phyloP scores from a whole-genome alignment of 116 monocot genomes.

The Thalassia testudinum region DNA sequence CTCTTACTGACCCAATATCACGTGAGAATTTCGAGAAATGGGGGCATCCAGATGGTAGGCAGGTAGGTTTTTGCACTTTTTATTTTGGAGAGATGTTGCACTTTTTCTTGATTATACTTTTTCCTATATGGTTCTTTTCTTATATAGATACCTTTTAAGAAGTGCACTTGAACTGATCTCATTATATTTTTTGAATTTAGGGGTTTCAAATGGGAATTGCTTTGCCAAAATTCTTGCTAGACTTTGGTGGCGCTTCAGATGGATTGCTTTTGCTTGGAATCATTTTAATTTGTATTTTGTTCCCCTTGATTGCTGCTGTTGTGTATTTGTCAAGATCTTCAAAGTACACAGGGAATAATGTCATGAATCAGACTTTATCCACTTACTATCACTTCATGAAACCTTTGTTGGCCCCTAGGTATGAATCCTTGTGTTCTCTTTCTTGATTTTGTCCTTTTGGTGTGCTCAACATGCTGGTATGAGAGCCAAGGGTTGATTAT shows the following conservation, averaged over 20 bases:
- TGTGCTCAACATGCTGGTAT: no score
- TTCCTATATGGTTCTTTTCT: no score
- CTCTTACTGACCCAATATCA: slow-evolving; percentile 80
- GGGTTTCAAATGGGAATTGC: slow-evolving; percentile 94
- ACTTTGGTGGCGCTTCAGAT: slow-evolving; percentile 70
- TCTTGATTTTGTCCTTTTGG: no score
- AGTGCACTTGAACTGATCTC: no score
- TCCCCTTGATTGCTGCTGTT: slow-evolving; percentile 72
- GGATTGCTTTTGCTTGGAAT: slow-evolving; percentile 76
- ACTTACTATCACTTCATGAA: slow-evolving; percentile 77
- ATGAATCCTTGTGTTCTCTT: not conserved
- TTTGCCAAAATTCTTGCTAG: slow-evolving; percentile 69
- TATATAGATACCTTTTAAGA: no score
- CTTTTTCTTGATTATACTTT: no score
- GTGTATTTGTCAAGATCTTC: slow-evolving; percentile 90
- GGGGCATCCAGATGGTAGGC: slow-evolving; percentile 95
- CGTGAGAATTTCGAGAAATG: slow-evolving; percentile 94
- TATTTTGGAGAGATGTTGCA: no score
- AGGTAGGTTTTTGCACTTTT: slow-evolving; percentile 28
- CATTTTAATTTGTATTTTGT: slow-evolving; percentile 71
- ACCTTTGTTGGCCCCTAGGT: slow-evolving; percentile 89
- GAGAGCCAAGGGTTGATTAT: no score
- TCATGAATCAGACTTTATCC: slow-evolving; percentile 79
- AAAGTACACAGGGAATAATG: slow-evolving; percentile 81
- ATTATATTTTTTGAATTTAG: slow-evolving; percentile 23